phyloP scores from a whole-genome alignment of 106 monocot species.

The Iris macrosiphon region DNA sequence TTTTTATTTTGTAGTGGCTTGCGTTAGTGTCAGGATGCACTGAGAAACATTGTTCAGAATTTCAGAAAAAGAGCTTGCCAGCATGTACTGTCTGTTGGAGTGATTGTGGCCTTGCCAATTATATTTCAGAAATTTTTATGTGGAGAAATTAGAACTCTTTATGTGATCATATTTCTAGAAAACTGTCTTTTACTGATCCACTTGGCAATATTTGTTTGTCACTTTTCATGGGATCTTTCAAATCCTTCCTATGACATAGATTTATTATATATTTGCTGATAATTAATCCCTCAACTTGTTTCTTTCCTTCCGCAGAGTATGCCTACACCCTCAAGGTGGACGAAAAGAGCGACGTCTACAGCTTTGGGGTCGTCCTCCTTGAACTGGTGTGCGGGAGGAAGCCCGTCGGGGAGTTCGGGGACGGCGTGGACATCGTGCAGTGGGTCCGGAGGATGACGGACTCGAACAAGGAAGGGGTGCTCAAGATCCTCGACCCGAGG shows the following conservation, averaged over 20 bases:
- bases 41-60: no score
- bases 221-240: background rate
- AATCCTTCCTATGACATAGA: background rate
- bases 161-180: background rate
- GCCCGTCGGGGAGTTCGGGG: slow-evolving; percentile 87
- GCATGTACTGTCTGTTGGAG: no score
- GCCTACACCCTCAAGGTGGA: slow-evolving; percentile 90
- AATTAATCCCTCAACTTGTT: background rate
- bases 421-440: slow-evolving; percentile 89
- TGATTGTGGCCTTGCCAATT: no score
- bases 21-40: no score
- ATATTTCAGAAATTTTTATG: background rate
- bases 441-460: slow-evolving; percentile 68
- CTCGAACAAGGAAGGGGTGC: slow-evolving; percentile 46
- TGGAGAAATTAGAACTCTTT: background rate
- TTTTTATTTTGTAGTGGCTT: background rate
- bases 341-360: slow-evolving; percentile 95
- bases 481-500: slow-evolving; percentile 54
- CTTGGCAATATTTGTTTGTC: background rate
- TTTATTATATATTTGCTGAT: background rate
- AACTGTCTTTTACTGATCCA: background rate
- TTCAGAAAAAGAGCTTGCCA: no score
- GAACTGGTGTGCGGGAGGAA: slow-evolving; percentile 68
- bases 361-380: slow-evolving; percentile 79
- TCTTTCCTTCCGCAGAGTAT: slow-evolving; percentile 40